A percentile compares a stretch with the other conserved stretches of the same genome.
phyloP scores from a whole-genome alignment of 345 rosid genomes.

The Rhodamnia argentea region DNA sequence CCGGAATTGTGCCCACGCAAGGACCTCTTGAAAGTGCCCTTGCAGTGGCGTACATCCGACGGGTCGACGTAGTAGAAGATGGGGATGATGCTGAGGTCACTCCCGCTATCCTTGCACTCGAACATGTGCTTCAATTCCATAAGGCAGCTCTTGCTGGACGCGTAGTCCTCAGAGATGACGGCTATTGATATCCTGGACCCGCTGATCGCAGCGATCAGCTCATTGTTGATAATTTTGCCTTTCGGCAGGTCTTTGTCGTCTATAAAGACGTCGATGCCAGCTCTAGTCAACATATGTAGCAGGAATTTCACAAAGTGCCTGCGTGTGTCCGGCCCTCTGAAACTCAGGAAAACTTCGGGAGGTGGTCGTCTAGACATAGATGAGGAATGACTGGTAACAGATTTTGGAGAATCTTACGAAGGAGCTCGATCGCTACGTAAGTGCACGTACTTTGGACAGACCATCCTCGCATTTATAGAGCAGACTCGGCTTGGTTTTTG shows the following conservation, averaged over 20 bases:
- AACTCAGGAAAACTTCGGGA: not conserved
- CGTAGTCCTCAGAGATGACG: not conserved
- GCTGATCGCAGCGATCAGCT: not conserved
- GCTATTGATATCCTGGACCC: not conserved
- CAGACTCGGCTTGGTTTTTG: no score
- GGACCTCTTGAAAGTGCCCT: not conserved
- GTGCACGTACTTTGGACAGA: not conserved
- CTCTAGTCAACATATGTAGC: not conserved
- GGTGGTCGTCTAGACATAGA: rapidly evolving
- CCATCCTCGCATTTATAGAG: not conserved
- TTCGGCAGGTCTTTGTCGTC: rapidly evolving
- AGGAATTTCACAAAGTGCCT: not conserved
- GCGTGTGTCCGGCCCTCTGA: not conserved
- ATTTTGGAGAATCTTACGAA: not conserved
- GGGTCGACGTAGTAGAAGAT: not conserved
- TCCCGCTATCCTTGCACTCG: not conserved
- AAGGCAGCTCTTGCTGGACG: not conserved
- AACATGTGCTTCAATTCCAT: not conserved
- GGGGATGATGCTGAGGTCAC: not conserved
- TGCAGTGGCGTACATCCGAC: not conserved
- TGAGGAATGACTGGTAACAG: not conserved
- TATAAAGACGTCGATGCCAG: not conserved
- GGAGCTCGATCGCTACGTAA: not conserved
- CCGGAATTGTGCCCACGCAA: not conserved
- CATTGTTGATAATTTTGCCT: rapidly evolving